Conservation (phyloP, 345 rosid species). For the Bruguiera parviflora region DNA sequence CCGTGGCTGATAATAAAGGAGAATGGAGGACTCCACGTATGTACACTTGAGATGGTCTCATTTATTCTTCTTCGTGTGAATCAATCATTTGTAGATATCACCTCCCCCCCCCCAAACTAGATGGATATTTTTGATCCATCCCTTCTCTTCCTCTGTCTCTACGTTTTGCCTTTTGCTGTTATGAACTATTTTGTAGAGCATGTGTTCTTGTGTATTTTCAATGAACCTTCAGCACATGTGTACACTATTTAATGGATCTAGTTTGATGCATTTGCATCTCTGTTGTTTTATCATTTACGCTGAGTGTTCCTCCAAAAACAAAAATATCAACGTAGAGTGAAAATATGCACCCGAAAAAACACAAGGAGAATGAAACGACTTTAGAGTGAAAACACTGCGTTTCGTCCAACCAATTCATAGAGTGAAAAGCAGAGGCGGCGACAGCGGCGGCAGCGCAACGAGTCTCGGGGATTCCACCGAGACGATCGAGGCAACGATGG, state of each 20-base stretch:
- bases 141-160: constrained; percentile 14
- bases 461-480: background rate
- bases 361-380: background rate
- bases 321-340: no score
- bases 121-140: constrained; percentile 14
- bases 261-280: background rate
- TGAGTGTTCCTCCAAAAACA: no score
- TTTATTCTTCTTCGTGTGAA: background rate
- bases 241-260: background rate
- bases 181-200: constrained; percentile 4
- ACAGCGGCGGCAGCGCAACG: background rate
- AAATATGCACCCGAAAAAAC: no score
- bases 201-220: background rate
- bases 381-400: background rate
- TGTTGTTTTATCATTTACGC: background rate
- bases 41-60: constrained; percentile 4
- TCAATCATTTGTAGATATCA: constrained; percentile 24
- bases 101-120: constrained; percentile 5
- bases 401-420: background rate
- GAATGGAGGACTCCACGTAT: constrained; percentile 10
- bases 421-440: background rate
- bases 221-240: background rate
- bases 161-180: constrained; percentile 9
- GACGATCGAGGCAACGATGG: constrained; percentile 29
- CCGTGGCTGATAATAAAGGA: constrained; percentile 4